Percentiles rank a stretch among this genome's conserved stretches.
Conservation (phyloP, 495 filamentous ascomycete genomes). For the Bryoglossum gracile region DNA sequence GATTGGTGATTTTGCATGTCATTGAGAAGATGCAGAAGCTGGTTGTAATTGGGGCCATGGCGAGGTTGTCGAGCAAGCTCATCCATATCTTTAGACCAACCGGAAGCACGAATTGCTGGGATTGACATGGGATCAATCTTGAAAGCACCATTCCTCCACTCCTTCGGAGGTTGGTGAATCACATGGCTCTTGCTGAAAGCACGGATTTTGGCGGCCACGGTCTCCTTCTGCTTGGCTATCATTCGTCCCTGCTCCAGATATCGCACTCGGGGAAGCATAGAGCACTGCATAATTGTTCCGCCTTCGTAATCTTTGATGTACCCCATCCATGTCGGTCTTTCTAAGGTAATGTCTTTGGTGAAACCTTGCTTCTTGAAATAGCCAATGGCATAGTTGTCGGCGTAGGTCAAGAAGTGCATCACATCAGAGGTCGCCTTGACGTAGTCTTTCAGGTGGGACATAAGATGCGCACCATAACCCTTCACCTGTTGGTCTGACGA, state of each 20-base stretch:
- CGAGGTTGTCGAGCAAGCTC: conserved; percentile 93
- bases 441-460: conserved; percentile 98
- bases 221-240: conserved; percentile 95
- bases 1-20: conserved; percentile 89
- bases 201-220: conserved; percentile 87
- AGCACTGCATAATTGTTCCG: conserved; percentile 98
- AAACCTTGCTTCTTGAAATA: conserved; percentile 99
- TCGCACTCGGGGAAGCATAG: conserved; percentile 89
- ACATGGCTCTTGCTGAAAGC: conserved; percentile 85
- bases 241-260: conserved; percentile 92
- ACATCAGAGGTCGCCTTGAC: conserved; percentile 94
- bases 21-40: conserved; percentile 85
- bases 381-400: conserved; percentile 97
- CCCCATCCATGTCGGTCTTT: conserved; percentile 91
- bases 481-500: conserved; percentile 98
- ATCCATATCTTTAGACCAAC: conserved; percentile 97
- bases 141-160: conserved; percentile 67
- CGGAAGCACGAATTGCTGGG: conserved; percentile 76
- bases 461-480: conserved; percentile 94
- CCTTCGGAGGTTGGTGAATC: conserved; percentile 74
- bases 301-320: conserved; percentile 99
- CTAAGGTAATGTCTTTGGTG: conserved; percentile 94
- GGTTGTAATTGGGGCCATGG: conserved; percentile 93
- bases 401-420: conserved; percentile 98
- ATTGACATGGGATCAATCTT: conserved; percentile 77